Evolutionary conservation across 2,329 filamentous ascomycete genomes (phyloP).

Genomic region (Colletotrichum viniferum): DNA sequence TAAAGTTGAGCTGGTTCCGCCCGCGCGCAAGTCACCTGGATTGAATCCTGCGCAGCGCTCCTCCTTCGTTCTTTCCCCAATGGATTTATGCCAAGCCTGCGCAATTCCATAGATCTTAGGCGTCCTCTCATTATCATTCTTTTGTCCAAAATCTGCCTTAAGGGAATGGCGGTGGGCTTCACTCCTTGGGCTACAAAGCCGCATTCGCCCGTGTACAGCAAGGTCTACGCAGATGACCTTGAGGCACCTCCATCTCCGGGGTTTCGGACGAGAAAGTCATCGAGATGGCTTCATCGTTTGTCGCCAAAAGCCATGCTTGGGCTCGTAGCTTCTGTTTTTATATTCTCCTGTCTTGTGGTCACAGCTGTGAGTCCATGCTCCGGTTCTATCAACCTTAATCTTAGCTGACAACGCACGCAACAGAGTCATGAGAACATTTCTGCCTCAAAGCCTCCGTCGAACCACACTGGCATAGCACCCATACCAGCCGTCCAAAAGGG

Average conservation of each 20-base stretch:
- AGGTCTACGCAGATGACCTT: neutral
- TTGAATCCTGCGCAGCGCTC: neutral
- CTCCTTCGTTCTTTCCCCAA: neutral
- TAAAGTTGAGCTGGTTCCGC: neutral
- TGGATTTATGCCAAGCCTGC: neutral
- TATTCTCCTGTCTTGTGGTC: neutral
- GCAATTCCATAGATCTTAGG: too few relatives aligned
- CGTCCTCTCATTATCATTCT: neutral
- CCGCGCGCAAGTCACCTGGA: neutral
- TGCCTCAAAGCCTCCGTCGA: neutral
- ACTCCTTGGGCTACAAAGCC: neutral
- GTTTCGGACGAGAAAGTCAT: neutral
- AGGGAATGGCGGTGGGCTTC: neutral
- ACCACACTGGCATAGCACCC: neutral
- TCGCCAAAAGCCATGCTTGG: neutral
- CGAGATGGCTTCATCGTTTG: neutral
- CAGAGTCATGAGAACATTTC: neutral
- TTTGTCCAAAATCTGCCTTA: neutral
- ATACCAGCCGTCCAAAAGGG: neutral
- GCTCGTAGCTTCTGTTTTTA: neutral
- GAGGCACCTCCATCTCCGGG: neutral
- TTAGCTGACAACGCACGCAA: neutral
- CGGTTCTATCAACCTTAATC: neutral
- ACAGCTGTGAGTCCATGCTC: neutral
- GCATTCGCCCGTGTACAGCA: neutral